Evolutionary conservation across 1,139 yeast genomes (phyloP), one percentile per base, ranked within the genome.

Genomic region (Zygosaccharomyces sapae): DNA sequence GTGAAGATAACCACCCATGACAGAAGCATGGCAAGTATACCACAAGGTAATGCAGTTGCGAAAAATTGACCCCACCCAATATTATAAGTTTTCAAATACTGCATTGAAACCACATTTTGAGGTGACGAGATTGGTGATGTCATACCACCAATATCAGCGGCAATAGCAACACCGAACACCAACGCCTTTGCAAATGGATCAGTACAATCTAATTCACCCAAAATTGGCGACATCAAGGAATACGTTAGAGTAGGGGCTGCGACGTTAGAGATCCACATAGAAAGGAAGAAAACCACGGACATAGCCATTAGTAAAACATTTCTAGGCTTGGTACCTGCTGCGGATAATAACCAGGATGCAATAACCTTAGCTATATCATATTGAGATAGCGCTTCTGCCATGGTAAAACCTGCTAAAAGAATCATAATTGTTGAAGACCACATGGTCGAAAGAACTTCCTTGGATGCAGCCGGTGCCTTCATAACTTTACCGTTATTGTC

Each of bases 51-150:
- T 0, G 88, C 79, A 48, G 82, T 76, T 10, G 79, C 83, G 59
- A 83, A 80, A 83, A 87, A 83, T 62, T 82, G 81, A 43, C 86
- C 87, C 90, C 90, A 83, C 3, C 83, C 78, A 36, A 71, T 63
- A 20, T 85, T 86, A 52, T 76, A 80, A 0, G 84, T 81, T 10
- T 74, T 73, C 74, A 83, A 73, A 41, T 82, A 77, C 43, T 81
- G 81, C 70, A 83, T 80, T 1, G 88, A 86, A 50, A 83, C 80
- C 69, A 83, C 82, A 55, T 83, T 83, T 62, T 83, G 90, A 1
- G 90, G 90, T 4, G 87, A 81, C 0, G 89, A 81, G 52, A 83
- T 83, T n/a, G 90, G 90, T n/a, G 86, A 80, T 0, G 88, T 80
- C 86, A 83, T 81, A 56, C 90, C 90, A 33, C 87, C 89, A 41